A percentile compares a stretch with the other conserved stretches of the same genome.
Conservation (phyloP, 1,284 basidiomycete genomes). For the Cutaneotrichosporon dermatis region DNA sequence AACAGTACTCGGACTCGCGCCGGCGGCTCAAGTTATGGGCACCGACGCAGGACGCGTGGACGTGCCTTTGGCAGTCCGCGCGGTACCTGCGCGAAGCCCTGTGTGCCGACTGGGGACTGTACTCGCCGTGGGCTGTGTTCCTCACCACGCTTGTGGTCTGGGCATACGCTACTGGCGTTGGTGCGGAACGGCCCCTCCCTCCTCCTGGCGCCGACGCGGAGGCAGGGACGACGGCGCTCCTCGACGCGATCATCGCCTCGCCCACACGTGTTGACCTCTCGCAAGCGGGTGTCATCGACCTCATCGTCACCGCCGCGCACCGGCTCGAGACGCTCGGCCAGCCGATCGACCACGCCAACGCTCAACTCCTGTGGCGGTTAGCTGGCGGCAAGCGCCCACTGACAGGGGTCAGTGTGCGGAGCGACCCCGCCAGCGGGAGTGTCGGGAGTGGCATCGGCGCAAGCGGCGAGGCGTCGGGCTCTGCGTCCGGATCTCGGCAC, state of each 20-base stretch:
- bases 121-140: constrained; percentile 38
- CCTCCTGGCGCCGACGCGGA: constrained; percentile 5
- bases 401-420: no score
- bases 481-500: no score
- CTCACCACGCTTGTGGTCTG: constrained; percentile 37
- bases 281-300: constrained; percentile 19
- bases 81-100: constrained; percentile 36
- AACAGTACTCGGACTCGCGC: constrained; percentile 34
- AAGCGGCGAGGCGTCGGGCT: no score
- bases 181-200: constrained; percentile 1
- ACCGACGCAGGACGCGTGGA: constrained; percentile 40
- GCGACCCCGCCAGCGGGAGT: no score
- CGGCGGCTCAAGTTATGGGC: constrained; percentile 36
- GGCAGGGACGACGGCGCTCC: constrained; percentile 7
- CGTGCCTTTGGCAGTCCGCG: constrained; percentile 42
- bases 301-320: constrained; percentile 17
- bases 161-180: constrained; percentile 22
- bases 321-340: constrained; percentile 13
- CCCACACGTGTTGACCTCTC: constrained; percentile 16
- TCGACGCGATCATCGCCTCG: constrained; percentile 20
- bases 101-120: constrained; percentile 37
- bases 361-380: constrained; percentile 19
- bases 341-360: constrained; percentile 17
- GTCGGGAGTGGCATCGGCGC: no score
- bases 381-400: constrained; percentile 4